Evolutionary conservation across 441 rosid genomes (phyloP).

Genomic region (Adansonia madagascariensis): DNA sequence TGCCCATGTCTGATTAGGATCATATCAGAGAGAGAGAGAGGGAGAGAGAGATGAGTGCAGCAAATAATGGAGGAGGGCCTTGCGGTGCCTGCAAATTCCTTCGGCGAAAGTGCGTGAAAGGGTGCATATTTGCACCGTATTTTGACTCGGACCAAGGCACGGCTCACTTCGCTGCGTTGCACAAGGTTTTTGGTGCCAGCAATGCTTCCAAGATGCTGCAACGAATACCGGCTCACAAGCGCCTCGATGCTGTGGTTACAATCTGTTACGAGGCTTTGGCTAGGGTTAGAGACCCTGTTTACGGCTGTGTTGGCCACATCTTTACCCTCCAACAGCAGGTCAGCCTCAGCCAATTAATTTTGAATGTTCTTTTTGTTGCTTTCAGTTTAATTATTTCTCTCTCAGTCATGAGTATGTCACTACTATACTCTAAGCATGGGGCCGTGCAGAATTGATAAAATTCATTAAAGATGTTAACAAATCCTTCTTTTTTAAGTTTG

Average conservation of each 20-base stretch:
- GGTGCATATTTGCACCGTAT: conserved; percentile 79
- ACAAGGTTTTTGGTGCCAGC: conserved; percentile 79
- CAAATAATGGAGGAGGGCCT: conserved; percentile 55
- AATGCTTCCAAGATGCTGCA: conserved; percentile 75
- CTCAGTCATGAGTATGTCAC: too few species aligned
- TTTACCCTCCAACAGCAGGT: conserved; percentile 82
- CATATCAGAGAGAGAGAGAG: background rate
- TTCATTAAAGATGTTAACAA: too few species aligned
- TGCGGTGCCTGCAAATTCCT: conserved; percentile 87
- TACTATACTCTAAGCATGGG: too few species aligned
- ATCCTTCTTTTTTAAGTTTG: too few species aligned
- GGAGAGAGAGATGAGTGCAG: conserved; percentile 32
- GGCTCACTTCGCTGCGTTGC: conserved; percentile 71
- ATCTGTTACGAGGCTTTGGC: conserved; percentile 79
- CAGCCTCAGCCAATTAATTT: conserved; percentile 1
- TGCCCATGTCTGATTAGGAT: conserved; percentile 27
- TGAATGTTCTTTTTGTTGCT: background rate
- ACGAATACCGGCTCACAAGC: conserved; percentile 56
- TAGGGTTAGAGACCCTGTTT: conserved; percentile 73
- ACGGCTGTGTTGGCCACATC: conserved; percentile 72
- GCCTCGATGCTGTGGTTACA: conserved; percentile 66
- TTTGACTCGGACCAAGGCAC: conserved; percentile 82
- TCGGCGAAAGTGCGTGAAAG: conserved; percentile 67
- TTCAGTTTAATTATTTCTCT: background rate
- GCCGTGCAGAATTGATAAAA: too few species aligned